Evolutionary conservation across 805 yeast species (phyloP), one percentile per base, ranked within the genome.

Genomic region (Wickerhamiella alocasiicola): DNA sequence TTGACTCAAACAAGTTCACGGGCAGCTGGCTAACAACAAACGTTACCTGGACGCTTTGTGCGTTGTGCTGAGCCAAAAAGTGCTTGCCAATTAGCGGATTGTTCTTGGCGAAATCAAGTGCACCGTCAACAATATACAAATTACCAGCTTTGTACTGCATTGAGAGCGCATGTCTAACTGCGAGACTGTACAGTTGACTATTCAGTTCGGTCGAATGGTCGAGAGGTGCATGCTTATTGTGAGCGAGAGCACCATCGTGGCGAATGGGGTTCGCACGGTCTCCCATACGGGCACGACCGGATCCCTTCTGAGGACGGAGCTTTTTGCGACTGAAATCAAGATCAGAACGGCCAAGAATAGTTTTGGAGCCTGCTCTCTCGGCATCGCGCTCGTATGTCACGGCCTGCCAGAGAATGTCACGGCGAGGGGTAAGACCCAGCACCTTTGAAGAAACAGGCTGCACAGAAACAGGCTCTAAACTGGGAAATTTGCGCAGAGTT

Each of bases 201-300:
- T 93, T 93, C 50, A 91, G 67, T 9, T 70, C 74, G 2, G 95
- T 79, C 21, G 85, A 70, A 70, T 78, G 76, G 59, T 88, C 94
- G 54, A 81, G 84, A 36, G 95, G 94, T 3, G 95, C 95, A 41
- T 72, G 74, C 57, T 91, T 78, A 12, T 91, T 95, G 53, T 79
- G 74, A 0, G 97, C 96, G 52, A 78, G 70, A 40, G 88, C 85
- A 59, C 95, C 95, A 55, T 81, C 83, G 54, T 74, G 76, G 64
- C 95, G 77, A 33, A 78, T 80, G 37, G 98, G 98, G 18, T 95
- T 83, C 55, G 87, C 88, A 44, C 81, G 85, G 62, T 87, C 96
- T 66, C 99, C 99, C 41, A 75, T 79, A 68, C 99, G 78, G 41
- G 99, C 99, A 46, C 72, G 71, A 63, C 99, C 99, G 12, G 83